phyloP scores from a whole-genome alignment of 2,329 filamentous ascomycete genomes.

The Aspergillus costaricaensis region DNA sequence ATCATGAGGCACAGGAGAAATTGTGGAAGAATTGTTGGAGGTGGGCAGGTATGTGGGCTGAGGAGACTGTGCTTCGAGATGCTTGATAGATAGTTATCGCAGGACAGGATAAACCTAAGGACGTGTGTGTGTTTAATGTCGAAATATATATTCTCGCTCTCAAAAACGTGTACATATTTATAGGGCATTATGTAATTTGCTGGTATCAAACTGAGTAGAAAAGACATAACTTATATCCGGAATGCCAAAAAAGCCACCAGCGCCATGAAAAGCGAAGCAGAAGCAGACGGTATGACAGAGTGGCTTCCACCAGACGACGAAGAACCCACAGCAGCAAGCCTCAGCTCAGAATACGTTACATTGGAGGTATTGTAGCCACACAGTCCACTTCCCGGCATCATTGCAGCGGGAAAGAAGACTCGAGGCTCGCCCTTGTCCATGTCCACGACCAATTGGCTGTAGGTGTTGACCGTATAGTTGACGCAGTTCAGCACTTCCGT shows the following conservation, averaged over 20 bases:
- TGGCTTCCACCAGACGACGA: not conserved
- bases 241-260: not conserved
- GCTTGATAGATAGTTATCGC: not conserved
- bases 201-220: no score
- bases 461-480: conserved; percentile 27
- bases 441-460: conserved; percentile 24
- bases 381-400: conserved; percentile 34
- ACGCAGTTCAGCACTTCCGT: conserved; percentile 34
- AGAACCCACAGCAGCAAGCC: not conserved
- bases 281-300: not conserved
- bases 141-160: no score
- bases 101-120: no score
- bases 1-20: conserved; percentile 9
- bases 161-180: no score
- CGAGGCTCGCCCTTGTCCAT: conserved; percentile 36
- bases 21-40: conserved; percentile 25
- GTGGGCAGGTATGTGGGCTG: conserved; percentile 17
- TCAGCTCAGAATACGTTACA: not conserved
- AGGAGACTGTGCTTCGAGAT: conserved; percentile 13
- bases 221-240: not conserved
- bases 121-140: no score
- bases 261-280: not conserved
- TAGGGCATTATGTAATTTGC: no score
- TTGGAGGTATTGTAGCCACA: conserved; percentile 23
- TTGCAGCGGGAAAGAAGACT: conserved; percentile 30